These are phyloP conservation scores for Meripilus lineatus DNA, from an alignment of 1,284 basidiomycete species.

Conservation along the genomic window DNA sequence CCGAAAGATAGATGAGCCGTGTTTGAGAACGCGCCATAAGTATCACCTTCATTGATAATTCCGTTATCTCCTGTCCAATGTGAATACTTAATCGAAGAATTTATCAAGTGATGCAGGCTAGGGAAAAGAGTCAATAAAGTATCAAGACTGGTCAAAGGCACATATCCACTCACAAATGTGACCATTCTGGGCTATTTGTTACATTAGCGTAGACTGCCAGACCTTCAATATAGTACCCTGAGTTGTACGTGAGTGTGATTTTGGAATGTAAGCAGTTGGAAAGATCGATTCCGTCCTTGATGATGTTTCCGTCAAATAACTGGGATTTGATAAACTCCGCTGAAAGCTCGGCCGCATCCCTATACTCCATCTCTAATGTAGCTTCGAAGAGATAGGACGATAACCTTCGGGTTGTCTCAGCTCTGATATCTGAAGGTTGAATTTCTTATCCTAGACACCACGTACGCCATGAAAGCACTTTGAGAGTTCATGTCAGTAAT, in stretches of 20 bases:
- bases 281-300: not conserved
- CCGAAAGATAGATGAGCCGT: too few relatives aligned
- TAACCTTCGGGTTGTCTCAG: too few relatives aligned
- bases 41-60: conserved; percentile 1
- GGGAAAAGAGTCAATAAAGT: too few relatives aligned
- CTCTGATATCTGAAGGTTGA: too few relatives aligned
- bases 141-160: not conserved
- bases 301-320: not conserved
- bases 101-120: conserved; percentile 1
- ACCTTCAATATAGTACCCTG: conserved; percentile 1
- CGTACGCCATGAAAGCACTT: conserved; percentile 1
- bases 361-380: not conserved
- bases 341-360: not conserved
- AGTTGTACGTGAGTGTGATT: not conserved
- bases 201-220: not conserved
- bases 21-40: too few relatives aligned
- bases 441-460: too few relatives aligned
- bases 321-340: not conserved
- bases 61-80: not conserved
- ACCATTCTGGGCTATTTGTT: not conserved
- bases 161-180: not conserved
- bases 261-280: not conserved
- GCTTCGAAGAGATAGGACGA: not conserved
- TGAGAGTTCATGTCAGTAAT: too few relatives aligned
- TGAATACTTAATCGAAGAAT: not conserved